A percentile compares a stretch with the other conserved stretches of the same genome.
phyloP scores from a whole-genome alignment of 257 asterid genomes.

The Solanum corneliomulleri region DNA sequence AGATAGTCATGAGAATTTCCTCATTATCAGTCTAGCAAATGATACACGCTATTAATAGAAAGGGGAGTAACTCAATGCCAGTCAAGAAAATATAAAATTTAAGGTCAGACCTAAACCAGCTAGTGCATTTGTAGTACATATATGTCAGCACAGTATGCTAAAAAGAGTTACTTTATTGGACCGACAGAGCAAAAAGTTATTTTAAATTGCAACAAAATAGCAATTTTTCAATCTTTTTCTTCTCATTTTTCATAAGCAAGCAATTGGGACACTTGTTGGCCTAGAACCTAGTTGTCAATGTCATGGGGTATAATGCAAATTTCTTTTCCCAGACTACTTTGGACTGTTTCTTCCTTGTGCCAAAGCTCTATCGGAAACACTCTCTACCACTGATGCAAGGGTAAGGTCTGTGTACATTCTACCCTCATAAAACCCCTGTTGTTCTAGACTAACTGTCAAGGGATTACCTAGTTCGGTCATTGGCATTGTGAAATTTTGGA shows the following conservation, averaged over 20 bases:
- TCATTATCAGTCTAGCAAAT: neutral
- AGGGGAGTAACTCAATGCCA: neutral
- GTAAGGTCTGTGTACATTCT: neutral
- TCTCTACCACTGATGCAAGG: neutral
- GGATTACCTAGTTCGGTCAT: neutral
- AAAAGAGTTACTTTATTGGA: neutral
- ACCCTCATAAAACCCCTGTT: neutral
- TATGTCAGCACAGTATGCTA: neutral
- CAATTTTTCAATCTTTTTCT: neutral
- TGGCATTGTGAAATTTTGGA: neutral
- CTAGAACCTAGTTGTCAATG: neutral
- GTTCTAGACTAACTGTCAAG: neutral
- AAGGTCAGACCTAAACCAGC: neutral
- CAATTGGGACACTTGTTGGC: neutral
- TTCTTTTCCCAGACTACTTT: neutral
- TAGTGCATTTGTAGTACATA: neutral
- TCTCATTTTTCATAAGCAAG: neutral
- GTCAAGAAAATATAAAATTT: neutral
- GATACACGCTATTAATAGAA: neutral
- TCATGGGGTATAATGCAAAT: neutral
- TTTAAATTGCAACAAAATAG: neutral
- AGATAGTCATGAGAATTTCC: neutral
- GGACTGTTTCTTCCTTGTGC: neutral
- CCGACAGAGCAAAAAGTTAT: neutral
- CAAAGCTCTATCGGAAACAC: neutral